Evolutionary conservation across 495 filamentous ascomycete genomes (phyloP).

Genomic region (Pseudomonodictys pantanalensis): DNA sequence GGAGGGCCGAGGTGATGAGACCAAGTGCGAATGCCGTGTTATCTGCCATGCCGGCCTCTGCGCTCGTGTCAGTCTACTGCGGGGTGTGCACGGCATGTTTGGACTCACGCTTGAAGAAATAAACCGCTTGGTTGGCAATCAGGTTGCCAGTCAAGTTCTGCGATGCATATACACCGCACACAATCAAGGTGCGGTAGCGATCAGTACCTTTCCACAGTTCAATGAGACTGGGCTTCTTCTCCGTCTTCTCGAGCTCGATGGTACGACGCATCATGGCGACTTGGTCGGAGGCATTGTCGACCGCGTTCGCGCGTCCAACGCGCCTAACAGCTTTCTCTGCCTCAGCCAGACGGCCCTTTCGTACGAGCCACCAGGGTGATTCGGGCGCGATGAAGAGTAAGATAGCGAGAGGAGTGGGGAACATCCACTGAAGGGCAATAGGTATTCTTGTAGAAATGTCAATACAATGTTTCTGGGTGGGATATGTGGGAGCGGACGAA

Average conservation of each 20-base stretch:
- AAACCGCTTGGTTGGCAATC: slow-evolving; percentile 41
- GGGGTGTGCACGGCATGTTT: slow-evolving; percentile 9
- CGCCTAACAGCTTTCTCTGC: slow-evolving; percentile 15
- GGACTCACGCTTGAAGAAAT: slow-evolving; percentile 36
- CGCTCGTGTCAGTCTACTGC: slow-evolving; percentile 10
- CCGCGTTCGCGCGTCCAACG: slow-evolving; percentile 47
- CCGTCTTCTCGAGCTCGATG: slow-evolving; percentile 28
- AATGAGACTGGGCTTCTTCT: slow-evolving; percentile 39
- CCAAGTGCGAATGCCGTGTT: slow-evolving; percentile 46
- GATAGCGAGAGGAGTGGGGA: slow-evolving; percentile 44
- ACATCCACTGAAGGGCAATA: slow-evolving; percentile 51
- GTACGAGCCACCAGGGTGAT: slow-evolving; percentile 22
- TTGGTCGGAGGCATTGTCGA: slow-evolving; percentile 46
- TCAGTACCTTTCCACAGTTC: slow-evolving; percentile 50
- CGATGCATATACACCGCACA: slow-evolving; percentile 46
- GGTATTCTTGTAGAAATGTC: slow-evolving; percentile 43
- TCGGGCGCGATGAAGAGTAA: slow-evolving; percentile 34
- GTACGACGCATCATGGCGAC: slow-evolving; percentile 39
- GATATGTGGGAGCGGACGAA: slow-evolving; percentile 41
- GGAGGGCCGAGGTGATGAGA: slow-evolving; percentile 52
- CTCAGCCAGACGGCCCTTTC: slow-evolving; percentile 13
- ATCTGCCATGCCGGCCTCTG: slow-evolving; percentile 30
- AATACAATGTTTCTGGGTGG: slow-evolving; percentile 37
- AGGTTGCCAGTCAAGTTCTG: slow-evolving; percentile 44
- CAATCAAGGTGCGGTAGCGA: slow-evolving; percentile 48